Conservation (phyloP, 768 basidiomycete genomes). For the Mycena epipterygia region DNA sequence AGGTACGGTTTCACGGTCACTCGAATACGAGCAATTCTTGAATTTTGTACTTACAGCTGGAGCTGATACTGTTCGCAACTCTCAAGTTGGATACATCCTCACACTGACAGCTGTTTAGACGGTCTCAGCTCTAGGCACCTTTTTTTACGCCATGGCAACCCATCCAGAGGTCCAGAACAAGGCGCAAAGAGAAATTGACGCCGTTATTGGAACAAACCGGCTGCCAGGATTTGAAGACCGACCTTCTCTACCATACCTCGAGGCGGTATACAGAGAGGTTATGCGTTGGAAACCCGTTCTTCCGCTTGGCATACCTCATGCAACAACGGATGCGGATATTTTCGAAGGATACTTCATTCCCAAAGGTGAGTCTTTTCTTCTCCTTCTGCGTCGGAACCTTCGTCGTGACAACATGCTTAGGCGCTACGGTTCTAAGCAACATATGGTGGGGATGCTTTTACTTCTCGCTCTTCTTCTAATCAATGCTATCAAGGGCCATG, state of each 20-base stretch:
- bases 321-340: constrained; percentile 26
- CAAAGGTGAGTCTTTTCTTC: constrained; percentile 5
- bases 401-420: neutral
- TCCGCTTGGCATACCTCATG: constrained; percentile 34
- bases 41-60: constrained; percentile 16
- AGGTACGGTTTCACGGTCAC: constrained; percentile 34
- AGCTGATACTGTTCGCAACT: constrained; percentile 35
- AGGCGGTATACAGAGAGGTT: constrained; percentile 41
- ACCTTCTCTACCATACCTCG: constrained; percentile 39
- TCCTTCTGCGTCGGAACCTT: neutral
- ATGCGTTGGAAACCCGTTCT: constrained; percentile 39
- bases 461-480: neutral
- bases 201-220: neutral
- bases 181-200: constrained; percentile 26
- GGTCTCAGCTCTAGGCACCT: neutral
- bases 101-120: constrained; percentile 7
- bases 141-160: constrained; percentile 17
- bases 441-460: neutral
- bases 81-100: neutral
- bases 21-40: neutral
- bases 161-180: constrained; percentile 8
- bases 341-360: constrained; percentile 33
- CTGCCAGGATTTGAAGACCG: constrained; percentile 27
- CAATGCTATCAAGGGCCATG: constrained; percentile 15
- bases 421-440: constrained; percentile 11